A percentile compares a stretch with the other conserved stretches of the same genome.
These are phyloP conservation scores for Zygotorulaspora mrakii DNA, from an alignment of 1,139 yeast genomes.

Conservation along the genomic window DNA sequence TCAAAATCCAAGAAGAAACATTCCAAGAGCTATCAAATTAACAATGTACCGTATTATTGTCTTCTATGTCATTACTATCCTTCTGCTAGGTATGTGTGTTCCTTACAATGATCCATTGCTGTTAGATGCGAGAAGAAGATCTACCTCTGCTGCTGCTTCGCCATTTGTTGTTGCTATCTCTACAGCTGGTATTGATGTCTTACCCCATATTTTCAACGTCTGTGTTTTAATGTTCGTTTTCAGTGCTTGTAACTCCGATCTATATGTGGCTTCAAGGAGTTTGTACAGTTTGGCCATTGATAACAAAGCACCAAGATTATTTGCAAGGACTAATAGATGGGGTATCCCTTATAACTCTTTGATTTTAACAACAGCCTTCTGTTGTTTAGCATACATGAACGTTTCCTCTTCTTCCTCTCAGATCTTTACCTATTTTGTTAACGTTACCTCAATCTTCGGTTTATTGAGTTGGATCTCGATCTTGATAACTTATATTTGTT, in stretches of 20 bases:
- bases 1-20: slow-evolving; percentile 66
- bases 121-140: slow-evolving; percentile 35
- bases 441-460: slow-evolving; percentile 68
- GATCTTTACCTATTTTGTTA: slow-evolving; percentile 65
- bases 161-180: slow-evolving; percentile 65
- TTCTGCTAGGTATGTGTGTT: slow-evolving; percentile 71
- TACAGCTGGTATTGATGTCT: slow-evolving; percentile 57
- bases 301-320: slow-evolving; percentile 60
- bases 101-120: slow-evolving; percentile 58
- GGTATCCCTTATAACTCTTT: slow-evolving; percentile 64
- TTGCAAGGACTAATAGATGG: slow-evolving; percentile 55
- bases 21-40: slow-evolving; percentile 72
- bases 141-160: slow-evolving; percentile 66
- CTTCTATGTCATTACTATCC: slow-evolving; percentile 63
- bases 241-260: slow-evolving; percentile 70
- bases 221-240: slow-evolving; percentile 64
- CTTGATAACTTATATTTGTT: slow-evolving; percentile 57
- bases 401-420: slow-evolving; percentile 50
- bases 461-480: slow-evolving; percentile 66
- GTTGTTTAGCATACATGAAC: slow-evolving; percentile 60
- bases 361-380: slow-evolving; percentile 43
- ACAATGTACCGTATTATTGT: slow-evolving; percentile 73
- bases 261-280: slow-evolving; percentile 68
- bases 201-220: slow-evolving; percentile 67
- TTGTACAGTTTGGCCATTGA: slow-evolving; percentile 59